Evolutionary conservation across 352 stramenopile genomes (phyloP).

Genomic region (Phytopythium montanum): DNA sequence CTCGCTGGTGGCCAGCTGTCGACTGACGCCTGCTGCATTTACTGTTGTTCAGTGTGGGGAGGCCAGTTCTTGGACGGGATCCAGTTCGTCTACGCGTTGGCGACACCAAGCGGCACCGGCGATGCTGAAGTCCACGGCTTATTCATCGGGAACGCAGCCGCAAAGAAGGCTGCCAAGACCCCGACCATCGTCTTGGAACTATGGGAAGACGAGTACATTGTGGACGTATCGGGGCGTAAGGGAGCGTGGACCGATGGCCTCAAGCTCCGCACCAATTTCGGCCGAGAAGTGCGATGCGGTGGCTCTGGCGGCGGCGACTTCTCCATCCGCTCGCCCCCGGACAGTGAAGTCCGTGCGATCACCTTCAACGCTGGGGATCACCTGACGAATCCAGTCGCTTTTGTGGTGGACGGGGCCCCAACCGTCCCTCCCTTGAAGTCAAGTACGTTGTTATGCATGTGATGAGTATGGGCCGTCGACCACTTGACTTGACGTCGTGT

Average conservation of each 20-base stretch:
- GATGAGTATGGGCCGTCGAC: not conserved
- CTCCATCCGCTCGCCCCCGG: constrained; percentile 18
- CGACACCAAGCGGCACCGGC: not conserved
- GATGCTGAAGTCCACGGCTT: constrained; percentile 15
- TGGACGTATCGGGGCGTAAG: constrained; percentile 47
- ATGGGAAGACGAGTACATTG: constrained; percentile 46
- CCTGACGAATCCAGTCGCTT: constrained; percentile 49
- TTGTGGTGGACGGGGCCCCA: constrained; percentile 27
- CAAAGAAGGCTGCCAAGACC: constrained; percentile 19
- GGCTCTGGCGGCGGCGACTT: constrained; percentile 63
- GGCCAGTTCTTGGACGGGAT: constrained; percentile 66
- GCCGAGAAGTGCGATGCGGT: constrained; percentile 44
- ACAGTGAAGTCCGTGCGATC: constrained; percentile 57
- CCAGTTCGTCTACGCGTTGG: constrained; percentile 51
- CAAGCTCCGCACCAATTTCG: constrained; percentile 65
- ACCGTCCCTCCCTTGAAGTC: constrained; percentile 9
- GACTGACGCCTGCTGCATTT: constrained; percentile 1
- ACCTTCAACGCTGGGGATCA: constrained; percentile 64
- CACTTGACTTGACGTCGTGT: not conserved
- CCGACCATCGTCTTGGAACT: constrained; percentile 36
- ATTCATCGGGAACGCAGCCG: constrained; percentile 51
- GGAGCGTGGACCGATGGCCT: constrained; percentile 75
- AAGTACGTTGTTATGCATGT: constrained; percentile 14
- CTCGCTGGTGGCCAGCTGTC: constrained; percentile 8
- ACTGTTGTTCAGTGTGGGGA: constrained; percentile 59